Evolutionary conservation across 352 stramenopile genomes (phyloP).

Genomic region (Globisporangium paddicum): DNA sequence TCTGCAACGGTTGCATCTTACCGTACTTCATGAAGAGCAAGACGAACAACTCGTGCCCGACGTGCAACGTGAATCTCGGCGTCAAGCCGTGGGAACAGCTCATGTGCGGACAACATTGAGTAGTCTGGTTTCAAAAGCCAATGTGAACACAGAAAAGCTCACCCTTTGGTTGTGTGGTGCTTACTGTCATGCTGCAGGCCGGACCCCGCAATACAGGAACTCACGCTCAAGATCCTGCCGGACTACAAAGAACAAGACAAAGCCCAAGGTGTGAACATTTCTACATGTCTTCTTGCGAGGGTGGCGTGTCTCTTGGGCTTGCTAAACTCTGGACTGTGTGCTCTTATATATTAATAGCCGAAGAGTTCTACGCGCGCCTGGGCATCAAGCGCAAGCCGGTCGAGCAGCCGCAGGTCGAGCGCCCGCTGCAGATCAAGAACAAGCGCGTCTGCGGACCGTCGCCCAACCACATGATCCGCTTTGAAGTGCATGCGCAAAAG

Average conservation of each 20-base stretch:
- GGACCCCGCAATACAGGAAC: slow-evolving; percentile 53
- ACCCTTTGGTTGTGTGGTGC: neutral
- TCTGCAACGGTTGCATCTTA: slow-evolving; percentile 64
- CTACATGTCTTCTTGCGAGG: neutral
- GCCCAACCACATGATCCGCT: slow-evolving; percentile 31
- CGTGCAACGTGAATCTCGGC: slow-evolving; percentile 37
- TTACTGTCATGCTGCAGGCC: slow-evolving; percentile 21
- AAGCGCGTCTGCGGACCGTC: slow-evolving; percentile 24
- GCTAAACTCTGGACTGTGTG: neutral
- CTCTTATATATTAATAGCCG: slow-evolving; percentile 9
- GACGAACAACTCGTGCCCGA: slow-evolving; percentile 34
- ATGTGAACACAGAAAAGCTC: neutral
- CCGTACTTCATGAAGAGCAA: slow-evolving; percentile 31
- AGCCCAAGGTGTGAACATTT: slow-evolving; percentile 18
- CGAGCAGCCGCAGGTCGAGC: slow-evolving; percentile 9
- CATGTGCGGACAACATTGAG: slow-evolving; percentile 25
- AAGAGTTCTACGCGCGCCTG: slow-evolving; percentile 37
- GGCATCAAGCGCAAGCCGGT: slow-evolving; percentile 55
- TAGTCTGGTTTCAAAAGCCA: neutral
- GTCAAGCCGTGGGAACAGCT: slow-evolving; percentile 48
- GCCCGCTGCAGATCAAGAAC: slow-evolving; percentile 11
- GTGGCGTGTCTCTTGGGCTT: neutral
- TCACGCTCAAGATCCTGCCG: slow-evolving; percentile 45
- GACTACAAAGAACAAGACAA: slow-evolving; percentile 36
- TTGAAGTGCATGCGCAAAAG: slow-evolving; percentile 38